These are phyloP conservation scores for Diaporthe humulicola DNA, from an alignment of 2,329 filamentous ascomycete species.

Conservation along the genomic window DNA sequence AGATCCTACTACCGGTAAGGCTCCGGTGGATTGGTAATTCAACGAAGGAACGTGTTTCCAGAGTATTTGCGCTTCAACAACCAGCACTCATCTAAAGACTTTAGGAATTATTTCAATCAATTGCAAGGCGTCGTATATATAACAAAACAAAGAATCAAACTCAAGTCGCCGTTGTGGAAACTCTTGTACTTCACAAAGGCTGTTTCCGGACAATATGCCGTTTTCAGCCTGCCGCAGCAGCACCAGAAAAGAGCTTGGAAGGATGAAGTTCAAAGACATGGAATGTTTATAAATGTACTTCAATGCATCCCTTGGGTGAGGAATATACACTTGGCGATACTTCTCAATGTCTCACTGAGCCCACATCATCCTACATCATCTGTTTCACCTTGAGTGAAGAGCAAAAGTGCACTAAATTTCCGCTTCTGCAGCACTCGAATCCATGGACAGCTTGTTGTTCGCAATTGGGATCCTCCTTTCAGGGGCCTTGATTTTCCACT, in stretches of 20 bases:
- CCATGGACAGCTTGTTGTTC: constrained; percentile 4
- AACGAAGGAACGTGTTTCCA: background rate
- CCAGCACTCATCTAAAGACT: too few relatives aligned
- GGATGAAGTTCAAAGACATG: background rate
- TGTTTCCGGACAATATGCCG: background rate
- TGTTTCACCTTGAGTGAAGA: background rate
- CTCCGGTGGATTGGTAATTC: too few relatives aligned
- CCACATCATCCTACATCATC: background rate
- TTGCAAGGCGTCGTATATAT: background rate
- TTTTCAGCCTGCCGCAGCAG: background rate
- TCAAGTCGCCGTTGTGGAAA: background rate
- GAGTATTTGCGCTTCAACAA: background rate
- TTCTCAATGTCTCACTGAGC: background rate
- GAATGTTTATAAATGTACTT: constrained; percentile 10
- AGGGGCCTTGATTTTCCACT: background rate
- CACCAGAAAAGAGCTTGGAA: background rate
- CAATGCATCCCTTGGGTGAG: background rate
- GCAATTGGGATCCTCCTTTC: background rate
- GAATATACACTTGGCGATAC: background rate
- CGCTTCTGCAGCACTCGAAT: too few relatives aligned
- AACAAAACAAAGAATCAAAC: background rate
- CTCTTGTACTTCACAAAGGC: background rate
- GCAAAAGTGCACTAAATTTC: too few relatives aligned
- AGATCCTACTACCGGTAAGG: background rate
- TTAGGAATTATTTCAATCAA: background rate